Percentiles rank a stretch among this genome's conserved stretches.
phyloP scores from a whole-genome alignment of 2,329 filamentous ascomycete genomes.

The Lachnellula hyalina region DNA sequence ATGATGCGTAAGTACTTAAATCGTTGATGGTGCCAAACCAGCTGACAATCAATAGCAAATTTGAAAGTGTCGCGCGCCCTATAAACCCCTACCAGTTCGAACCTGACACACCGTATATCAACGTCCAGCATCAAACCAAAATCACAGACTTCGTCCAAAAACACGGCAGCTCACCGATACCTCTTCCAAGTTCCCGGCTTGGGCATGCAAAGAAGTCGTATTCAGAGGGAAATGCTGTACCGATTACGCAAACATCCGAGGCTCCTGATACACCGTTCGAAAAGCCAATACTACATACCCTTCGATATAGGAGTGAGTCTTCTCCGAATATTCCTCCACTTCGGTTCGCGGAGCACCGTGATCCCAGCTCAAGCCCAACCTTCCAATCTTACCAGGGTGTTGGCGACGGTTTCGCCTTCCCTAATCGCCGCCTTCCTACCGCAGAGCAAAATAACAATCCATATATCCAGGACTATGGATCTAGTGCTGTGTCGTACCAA shows the following conservation, averaged over 20 bases:
- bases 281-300: slow-evolving; percentile 1
- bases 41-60: slow-evolving; percentile 5
- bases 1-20: background rate
- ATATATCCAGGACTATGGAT: background rate
- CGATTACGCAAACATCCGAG: slow-evolving; percentile 3
- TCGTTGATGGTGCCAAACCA: background rate
- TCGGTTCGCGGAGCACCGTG: slow-evolving; percentile 2
- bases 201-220: slow-evolving; percentile 22
- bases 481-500: background rate
- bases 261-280: background rate
- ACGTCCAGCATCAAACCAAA: slow-evolving; percentile 17
- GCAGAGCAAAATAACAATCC: background rate
- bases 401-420: background rate
- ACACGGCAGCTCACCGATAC: slow-evolving; percentile 5
- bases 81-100: slow-evolving; percentile 27
- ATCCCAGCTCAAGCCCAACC: background rate
- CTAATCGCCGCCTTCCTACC: background rate
- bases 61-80: background rate
- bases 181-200: slow-evolving; percentile 8
- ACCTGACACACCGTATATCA: slow-evolving; percentile 17
- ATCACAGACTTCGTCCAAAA: slow-evolving; percentile 23
- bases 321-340: slow-evolving; percentile 14
- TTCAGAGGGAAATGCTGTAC: slow-evolving; percentile 16
- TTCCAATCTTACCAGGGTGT: background rate
- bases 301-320: slow-evolving; percentile 20